Conservation (phyloP, 164 flowering plant species). For the Saururus chinensis region DNA sequence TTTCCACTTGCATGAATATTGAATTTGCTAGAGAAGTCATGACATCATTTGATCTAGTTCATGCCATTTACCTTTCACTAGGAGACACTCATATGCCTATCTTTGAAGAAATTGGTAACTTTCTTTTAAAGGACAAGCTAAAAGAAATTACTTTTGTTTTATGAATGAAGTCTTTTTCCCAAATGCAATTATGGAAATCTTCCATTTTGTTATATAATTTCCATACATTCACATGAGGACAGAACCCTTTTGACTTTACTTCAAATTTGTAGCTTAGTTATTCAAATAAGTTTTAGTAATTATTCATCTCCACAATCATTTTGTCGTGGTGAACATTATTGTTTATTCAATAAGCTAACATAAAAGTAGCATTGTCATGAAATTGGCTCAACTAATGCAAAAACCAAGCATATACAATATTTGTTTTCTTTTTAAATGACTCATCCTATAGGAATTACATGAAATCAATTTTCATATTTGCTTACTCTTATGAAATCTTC, state of each 20-base stretch:
- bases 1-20: not conserved
- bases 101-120: not conserved
- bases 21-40: not conserved
- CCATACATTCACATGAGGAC: not conserved
- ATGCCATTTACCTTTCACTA: not conserved
- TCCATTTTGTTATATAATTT: not conserved
- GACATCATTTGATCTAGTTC: not conserved
- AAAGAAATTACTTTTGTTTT: slow-evolving; percentile 1
- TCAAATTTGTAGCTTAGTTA: too few relatives aligned
- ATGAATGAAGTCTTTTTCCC: not conserved
- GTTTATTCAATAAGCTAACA: too few relatives aligned
- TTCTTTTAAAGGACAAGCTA: not conserved
- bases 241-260: not conserved
- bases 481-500: too few relatives aligned
- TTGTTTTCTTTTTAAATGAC: too few relatives aligned
- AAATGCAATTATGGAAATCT: not conserved
- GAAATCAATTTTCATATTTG: too few relatives aligned
- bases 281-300: too few relatives aligned
- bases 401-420: too few relatives aligned
- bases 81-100: not conserved
- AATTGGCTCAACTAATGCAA: too few relatives aligned
- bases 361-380: too few relatives aligned
- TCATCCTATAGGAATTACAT: too few relatives aligned
- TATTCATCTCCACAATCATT: too few relatives aligned
- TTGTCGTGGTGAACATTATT: too few relatives aligned